Evolutionary conservation across 2,329 filamentous ascomycete species (phyloP).

Genomic region (Emericellopsis cladophorae): DNA sequence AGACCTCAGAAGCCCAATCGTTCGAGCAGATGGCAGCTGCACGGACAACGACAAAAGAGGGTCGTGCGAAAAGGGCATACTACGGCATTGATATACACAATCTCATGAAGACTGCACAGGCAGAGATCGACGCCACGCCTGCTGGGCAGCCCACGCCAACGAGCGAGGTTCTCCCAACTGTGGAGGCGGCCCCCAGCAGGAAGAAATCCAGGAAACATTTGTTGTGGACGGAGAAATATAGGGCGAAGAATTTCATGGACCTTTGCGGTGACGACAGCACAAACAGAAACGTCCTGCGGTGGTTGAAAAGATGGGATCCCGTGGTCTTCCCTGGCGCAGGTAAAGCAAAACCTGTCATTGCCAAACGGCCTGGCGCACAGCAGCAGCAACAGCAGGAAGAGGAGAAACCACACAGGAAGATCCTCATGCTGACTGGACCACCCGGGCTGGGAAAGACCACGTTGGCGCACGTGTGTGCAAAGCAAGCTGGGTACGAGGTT

Average conservation of each 20-base stretch:
- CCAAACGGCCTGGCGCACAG: conserved; percentile 27
- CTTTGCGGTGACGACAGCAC: conserved; percentile 90
- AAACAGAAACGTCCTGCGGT: conserved; percentile 78
- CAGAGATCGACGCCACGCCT: conserved; percentile 37
- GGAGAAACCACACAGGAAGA: conserved; percentile 73
- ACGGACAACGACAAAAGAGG: conserved; percentile 52
- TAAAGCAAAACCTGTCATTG: conserved; percentile 38
- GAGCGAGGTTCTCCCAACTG: conserved; percentile 20
- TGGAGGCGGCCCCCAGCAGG: neutral
- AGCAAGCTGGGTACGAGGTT: conserved; percentile 89
- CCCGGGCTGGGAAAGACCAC: conserved; percentile 95
- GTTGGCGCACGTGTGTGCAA: conserved; percentile 87
- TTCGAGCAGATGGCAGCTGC: conserved; percentile 58
- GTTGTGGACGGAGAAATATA: conserved; percentile 96
- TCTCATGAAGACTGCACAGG: conserved; percentile 51
- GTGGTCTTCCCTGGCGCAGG: conserved; percentile 75
- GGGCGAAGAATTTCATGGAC: conserved; percentile 82
- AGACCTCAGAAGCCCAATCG: conserved; percentile 28
- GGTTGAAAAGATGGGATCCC: conserved; percentile 90
- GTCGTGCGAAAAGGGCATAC: conserved; percentile 61
- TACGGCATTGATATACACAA: conserved; percentile 89
- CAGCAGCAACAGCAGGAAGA: conserved; percentile 36
- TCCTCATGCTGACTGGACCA: conserved; percentile 80
- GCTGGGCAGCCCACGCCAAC: conserved; percentile 23
- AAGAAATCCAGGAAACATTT: conserved; percentile 38